Evolutionary conservation across 2,329 filamentous ascomycete genomes (phyloP), one percentile per base, ranked within the genome.

Genomic region (Rhinocladiella mackenziei): DNA sequence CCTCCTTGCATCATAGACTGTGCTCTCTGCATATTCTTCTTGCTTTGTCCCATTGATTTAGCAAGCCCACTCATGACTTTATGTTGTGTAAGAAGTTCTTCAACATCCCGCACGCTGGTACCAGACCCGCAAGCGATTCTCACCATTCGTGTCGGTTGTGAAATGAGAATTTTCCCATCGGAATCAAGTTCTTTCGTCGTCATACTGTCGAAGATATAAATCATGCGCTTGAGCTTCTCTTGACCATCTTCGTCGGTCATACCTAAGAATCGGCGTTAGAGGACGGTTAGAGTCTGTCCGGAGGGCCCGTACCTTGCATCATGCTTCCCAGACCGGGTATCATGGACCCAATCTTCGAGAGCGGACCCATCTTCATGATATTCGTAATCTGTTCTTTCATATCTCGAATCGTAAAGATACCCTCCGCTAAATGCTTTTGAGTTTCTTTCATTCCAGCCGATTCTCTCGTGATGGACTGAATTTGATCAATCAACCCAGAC

Each of bases 21-120:
- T 0, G 89, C 89, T 39, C 84, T 82, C 65, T 96, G 88, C 84
- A 97, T 94, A 63, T 96, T 94, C 71, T 92, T 92, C 84, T 95
- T 94, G 64, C 87, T 89, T 28, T 89, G 89, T 45, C 92, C 91
- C 81, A 98, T 94, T 72, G 94, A 94, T 81, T 97, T 98, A 36
- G 92, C 92, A 89, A 98, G 96, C 46, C 87, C 87, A 1, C 88
- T 86, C 92, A 98, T 98, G 86, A 97, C 95, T 58, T 87, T 83
- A 65, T 97, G 91, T 68, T 98, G 92, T 0, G 89, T 95, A n/a
- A 98, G 77, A 5, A 98, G 74, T 61, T 98, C 92, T 66, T 98
- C 92, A 11, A 98, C 89, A 65, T 98, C 92, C 17, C 80, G 80
- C 2, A 98, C 92, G 28, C 80, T 86, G 0, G 92, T 97, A 22